These are phyloP conservation scores for Globisporangium parvum DNA, from an alignment of 352 stramenopile species.

Conservation along the genomic window DNA sequence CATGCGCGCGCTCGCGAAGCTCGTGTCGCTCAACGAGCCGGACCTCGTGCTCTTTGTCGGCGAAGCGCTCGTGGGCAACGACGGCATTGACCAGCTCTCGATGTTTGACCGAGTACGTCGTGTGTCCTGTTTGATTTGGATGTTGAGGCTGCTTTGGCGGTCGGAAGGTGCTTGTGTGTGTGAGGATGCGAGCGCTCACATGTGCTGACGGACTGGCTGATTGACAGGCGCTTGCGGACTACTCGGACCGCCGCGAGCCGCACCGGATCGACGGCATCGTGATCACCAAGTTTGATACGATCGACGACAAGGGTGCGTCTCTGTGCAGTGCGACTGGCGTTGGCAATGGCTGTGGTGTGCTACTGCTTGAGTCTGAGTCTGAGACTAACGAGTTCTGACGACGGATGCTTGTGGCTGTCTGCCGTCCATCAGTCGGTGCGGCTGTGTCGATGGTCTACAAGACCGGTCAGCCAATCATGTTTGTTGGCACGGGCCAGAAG, in stretches of 20 bases:
- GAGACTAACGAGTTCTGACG: not conserved
- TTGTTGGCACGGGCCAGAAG: slow-evolving; percentile 99
- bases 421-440: slow-evolving; percentile 88
- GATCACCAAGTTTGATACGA: slow-evolving; percentile 99
- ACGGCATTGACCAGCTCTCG: slow-evolving; percentile 97
- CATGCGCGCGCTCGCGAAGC: slow-evolving; percentile 97
- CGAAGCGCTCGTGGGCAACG: slow-evolving; percentile 98
- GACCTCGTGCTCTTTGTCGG: slow-evolving; percentile 99
- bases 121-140: not conserved
- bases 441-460: slow-evolving; percentile 99
- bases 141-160: not conserved
- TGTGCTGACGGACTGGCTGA: not conserved
- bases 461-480: slow-evolving; percentile 97
- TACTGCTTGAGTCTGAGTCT: not conserved
- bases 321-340: not conserved
- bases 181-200: no score
- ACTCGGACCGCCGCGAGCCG: slow-evolving; percentile 77
- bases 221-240: slow-evolving; percentile 81
- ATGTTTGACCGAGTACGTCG: slow-evolving; percentile 89
- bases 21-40: slow-evolving; percentile 95
- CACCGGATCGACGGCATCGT: slow-evolving; percentile 97
- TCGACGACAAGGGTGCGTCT: slow-evolving; percentile 94
- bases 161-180: not conserved
- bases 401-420: slow-evolving; percentile 3
- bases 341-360: not conserved